A percentile compares a stretch with the other conserved stretches of the same genome.
Evolutionary conservation across 2,329 filamentous ascomycete species (phyloP).

Genomic region (Clathrospora elynae): DNA sequence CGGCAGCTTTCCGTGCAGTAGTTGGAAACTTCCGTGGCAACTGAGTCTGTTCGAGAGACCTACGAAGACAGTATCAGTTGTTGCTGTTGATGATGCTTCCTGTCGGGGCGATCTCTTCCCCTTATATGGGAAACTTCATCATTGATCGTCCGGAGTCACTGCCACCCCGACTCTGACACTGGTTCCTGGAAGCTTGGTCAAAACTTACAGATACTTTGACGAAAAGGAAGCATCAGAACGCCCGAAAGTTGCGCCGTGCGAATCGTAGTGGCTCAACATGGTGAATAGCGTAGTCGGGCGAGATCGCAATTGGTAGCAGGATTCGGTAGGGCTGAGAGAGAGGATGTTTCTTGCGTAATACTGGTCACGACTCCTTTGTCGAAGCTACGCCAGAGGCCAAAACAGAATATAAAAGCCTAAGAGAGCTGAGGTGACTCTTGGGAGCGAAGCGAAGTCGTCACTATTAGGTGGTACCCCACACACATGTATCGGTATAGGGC

Average conservation of each 20-base stretch:
- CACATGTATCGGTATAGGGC: slow-evolving; percentile 27
- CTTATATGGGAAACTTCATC: slow-evolving; percentile 18
- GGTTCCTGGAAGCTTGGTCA: slow-evolving; percentile 1
- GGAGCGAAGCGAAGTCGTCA: slow-evolving; percentile 26
- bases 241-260: slow-evolving; percentile 17
- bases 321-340: slow-evolving; percentile 13
- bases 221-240: slow-evolving; percentile 15
- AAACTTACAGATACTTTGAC: slow-evolving; percentile 22
- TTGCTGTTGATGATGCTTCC: slow-evolving; percentile 1
- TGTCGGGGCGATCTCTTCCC: slow-evolving; percentile 3
- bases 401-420: slow-evolving; percentile 14
- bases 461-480: slow-evolving; percentile 20
- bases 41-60: slow-evolving; percentile 13
- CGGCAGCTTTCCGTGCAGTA: slow-evolving; percentile 7
- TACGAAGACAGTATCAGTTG: slow-evolving; percentile 10
- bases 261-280: slow-evolving; percentile 21
- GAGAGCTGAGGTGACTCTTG: slow-evolving; percentile 25
- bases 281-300: slow-evolving; percentile 12
- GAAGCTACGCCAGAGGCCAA: slow-evolving; percentile 13
- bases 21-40: not conserved
- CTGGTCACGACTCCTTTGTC: slow-evolving; percentile 5
- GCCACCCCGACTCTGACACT: slow-evolving; percentile 23
- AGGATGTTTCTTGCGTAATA: slow-evolving; percentile 15
- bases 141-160: slow-evolving; percentile 16
- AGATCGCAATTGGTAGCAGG: slow-evolving; percentile 13